Base-by-base conservation (phyloP, 768 basidiomycete species). In the Lactifluus volemus region DNA sequence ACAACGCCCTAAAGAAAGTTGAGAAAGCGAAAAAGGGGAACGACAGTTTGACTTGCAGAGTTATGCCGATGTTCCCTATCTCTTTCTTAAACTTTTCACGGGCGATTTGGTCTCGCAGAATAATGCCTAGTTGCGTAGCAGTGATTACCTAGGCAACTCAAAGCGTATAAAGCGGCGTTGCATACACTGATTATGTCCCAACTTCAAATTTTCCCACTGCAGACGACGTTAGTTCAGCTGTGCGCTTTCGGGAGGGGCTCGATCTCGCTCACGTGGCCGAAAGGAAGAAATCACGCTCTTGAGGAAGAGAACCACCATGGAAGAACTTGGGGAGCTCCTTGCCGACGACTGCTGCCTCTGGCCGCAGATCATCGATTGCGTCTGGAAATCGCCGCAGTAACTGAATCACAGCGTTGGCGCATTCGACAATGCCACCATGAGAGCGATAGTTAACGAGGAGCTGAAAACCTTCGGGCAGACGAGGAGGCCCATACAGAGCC, bases 371-470 rank as follows among this genome's bases (percentile, higher is more conserved):
- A 67, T 89, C 88, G 25, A 89, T 86, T 0, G 84, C 73, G 64
- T 83, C 70, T 0, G 84, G 83, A 58, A 84, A 84, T 9, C 65
- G 67, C 14, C 72, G 77, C 14, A 89, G 81, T 1, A 89, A 70
- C 19, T 83, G 78, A 3, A 89, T 79, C 25, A 88, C 72, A 0
- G 79, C 80, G 54, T 83, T 79, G 0, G 88, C 88, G 64, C 84
- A 86, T 49, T 84, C 76, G n/a, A 89, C 82, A 45, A 89, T 89
- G 2, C 88, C 88, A 0, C 79, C 79, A 66, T 88, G 85, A 0
- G 85, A 88, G 6, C 88, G 80, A 65, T 86, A 88, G 66, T 89
- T 89, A 49, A 79, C 73, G 0, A 78, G 71, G 1, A 89, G 75
- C 63, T 84, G 81, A 67, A 89, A 89, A 0, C 75, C 73, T 45